These are phyloP conservation scores for Selaginella moellendorffii DNA, from an alignment of 75 land plant species.

Conservation along the genomic window DNA sequence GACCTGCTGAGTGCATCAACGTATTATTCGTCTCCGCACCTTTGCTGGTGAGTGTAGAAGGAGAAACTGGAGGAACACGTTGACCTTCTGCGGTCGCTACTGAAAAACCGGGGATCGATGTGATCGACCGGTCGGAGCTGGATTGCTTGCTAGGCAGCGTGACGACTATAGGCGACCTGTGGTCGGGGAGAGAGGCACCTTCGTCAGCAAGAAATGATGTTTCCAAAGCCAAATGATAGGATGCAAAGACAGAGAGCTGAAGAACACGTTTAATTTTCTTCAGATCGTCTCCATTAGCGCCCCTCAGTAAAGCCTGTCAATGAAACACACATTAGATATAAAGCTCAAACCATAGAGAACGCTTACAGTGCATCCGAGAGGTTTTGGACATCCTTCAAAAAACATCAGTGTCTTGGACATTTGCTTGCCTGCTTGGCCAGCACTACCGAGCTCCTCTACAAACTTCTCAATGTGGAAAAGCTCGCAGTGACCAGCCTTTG, in stretches of 20 bases:
- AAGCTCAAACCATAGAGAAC: background rate
- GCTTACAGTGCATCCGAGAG: constrained; percentile 84
- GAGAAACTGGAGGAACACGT: background rate
- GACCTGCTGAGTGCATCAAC: background rate
- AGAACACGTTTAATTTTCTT: constrained; percentile 75
- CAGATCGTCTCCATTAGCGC: constrained; percentile 41
- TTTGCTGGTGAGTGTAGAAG: background rate
- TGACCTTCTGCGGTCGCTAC: background rate
- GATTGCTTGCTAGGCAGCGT: constrained; percentile 26
- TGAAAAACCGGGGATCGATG: constrained; percentile 18
- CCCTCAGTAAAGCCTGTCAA: constrained; percentile 57
- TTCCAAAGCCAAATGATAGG: constrained; percentile 84
- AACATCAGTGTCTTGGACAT: constrained; percentile 57
- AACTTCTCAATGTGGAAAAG: constrained; percentile 48
- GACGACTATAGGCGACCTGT: constrained; percentile 34
- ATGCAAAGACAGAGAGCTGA: constrained; percentile 68
- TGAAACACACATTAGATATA: constrained; percentile 1
- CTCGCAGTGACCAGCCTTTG: constrained; percentile 60
- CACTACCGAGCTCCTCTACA: constrained; percentile 38
- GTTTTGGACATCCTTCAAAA: constrained; percentile 85
- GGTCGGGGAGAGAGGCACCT: constrained; percentile 63
- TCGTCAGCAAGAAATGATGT: constrained; percentile 93
- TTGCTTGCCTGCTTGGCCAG: constrained; percentile 29
- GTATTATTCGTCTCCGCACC: background rate
- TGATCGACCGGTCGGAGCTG: constrained; percentile 20